These are phyloP conservation scores for Trichosporon asahii DNA, from an alignment of 1,284 basidiomycete species.

Conservation along the genomic window DNA sequence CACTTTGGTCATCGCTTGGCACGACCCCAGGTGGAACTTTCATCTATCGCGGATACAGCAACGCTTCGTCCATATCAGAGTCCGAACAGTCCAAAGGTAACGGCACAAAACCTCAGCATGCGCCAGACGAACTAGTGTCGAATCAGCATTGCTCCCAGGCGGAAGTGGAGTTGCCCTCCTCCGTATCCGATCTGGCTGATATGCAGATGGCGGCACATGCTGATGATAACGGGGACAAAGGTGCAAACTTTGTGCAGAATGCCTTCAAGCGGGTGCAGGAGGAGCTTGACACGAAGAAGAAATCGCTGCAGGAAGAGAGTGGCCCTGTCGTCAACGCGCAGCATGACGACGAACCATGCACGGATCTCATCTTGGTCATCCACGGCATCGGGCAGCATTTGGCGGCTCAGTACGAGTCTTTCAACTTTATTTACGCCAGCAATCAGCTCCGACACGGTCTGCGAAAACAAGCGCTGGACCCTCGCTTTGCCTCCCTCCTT, in stretches of 20 bases:
- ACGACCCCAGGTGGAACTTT: constrained; percentile 49
- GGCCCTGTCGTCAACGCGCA: constrained; percentile 43
- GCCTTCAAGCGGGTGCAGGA: constrained; percentile 11
- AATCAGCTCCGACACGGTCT: constrained; percentile 54
- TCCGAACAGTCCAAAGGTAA: background rate
- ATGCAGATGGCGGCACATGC: background rate
- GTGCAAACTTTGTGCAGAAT: background rate
- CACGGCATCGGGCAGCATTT: constrained; percentile 57
- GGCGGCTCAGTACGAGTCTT: constrained; percentile 54
- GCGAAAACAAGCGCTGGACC: constrained; percentile 52
- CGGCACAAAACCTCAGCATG: background rate
- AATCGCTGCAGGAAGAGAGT: constrained; percentile 46
- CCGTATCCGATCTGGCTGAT: background rate
- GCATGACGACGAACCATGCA: constrained; percentile 50
- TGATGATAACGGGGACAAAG: background rate
- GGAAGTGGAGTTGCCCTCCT: background rate
- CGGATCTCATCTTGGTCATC: constrained; percentile 55
- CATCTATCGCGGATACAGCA: constrained; percentile 54
- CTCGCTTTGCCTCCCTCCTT: constrained; percentile 54
- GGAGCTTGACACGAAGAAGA: constrained; percentile 16
- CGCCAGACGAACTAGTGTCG: no score
- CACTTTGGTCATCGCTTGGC: constrained; percentile 48
- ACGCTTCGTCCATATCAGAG: constrained; percentile 36
- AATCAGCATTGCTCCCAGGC: no score
- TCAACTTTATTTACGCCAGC: constrained; percentile 56